Conservation (phyloP, 768 basidiomycete genomes). For the Tephrocybe sp. region DNA sequence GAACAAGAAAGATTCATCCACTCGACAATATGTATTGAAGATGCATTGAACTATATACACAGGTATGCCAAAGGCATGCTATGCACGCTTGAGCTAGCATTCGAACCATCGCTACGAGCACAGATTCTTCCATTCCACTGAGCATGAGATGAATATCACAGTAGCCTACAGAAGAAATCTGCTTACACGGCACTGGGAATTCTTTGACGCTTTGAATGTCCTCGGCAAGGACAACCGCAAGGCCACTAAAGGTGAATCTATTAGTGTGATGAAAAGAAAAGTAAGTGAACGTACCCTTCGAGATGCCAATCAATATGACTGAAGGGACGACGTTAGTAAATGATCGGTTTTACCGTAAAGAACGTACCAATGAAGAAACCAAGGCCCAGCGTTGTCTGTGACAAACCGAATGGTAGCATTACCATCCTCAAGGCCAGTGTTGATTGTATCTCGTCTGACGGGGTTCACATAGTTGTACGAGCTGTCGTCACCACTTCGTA, state of each 20-base stretch:
- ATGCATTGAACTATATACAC: too few species aligned
- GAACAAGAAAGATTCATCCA: too few species aligned
- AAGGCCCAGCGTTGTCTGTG: conserved; percentile 12
- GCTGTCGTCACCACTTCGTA: conserved; percentile 28
- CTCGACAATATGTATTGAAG: too few species aligned
- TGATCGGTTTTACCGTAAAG: background rate
- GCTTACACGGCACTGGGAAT: too few species aligned
- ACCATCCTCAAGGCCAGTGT: conserved; percentile 26
- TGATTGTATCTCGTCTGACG: conserved; percentile 30
- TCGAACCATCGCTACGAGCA: too few species aligned
- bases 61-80: too few species aligned
- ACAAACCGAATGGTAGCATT: conserved; percentile 41
- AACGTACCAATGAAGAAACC: conserved; percentile 24
- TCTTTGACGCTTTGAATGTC: conserved; percentile 11
- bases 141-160: too few species aligned
- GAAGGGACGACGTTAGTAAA: background rate
- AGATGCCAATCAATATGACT: conserved; percentile 38
- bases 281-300: conserved; percentile 25
- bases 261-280: background rate
- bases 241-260: conserved; percentile 10
- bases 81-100: too few species aligned
- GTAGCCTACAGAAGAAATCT: too few species aligned
- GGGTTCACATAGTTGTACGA: conserved; percentile 44
- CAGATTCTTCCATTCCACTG: too few species aligned
- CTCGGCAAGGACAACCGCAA: conserved; percentile 33